Conservation (phyloP, 2,329 filamentous ascomycete species). For the Colletotrichum sp. region DNA sequence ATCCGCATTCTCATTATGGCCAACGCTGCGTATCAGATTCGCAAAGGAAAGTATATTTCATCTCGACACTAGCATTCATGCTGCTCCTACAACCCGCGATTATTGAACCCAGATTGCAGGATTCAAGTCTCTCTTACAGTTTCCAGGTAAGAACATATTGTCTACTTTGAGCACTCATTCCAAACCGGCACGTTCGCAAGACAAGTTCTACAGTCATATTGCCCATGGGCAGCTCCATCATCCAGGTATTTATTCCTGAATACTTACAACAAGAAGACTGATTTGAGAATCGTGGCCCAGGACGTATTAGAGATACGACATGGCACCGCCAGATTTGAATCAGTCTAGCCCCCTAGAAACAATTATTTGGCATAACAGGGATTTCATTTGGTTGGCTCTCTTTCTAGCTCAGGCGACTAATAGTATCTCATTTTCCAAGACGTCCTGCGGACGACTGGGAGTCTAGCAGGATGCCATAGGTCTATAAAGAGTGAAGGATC, state of each 20-base stretch:
- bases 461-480: neutral
- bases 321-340: fast-evolving
- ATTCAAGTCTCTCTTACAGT: neutral
- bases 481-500: too few species aligned
- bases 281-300: neutral
- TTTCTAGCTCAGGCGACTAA: neutral
- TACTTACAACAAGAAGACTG: neutral
- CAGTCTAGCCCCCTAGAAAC: too few species aligned
- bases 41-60: too few species aligned
- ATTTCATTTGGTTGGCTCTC: neutral
- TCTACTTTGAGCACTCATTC: too few species aligned
- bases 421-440: neutral
- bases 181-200: too few species aligned
- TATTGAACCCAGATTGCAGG: fast-evolving
- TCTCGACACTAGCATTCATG: fast-evolving
- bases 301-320: fast-evolving
- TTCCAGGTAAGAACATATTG: neutral
- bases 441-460: neutral
- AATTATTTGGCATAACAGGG: too few species aligned
- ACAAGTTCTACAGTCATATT: neutral
- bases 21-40: neutral
- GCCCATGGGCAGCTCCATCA: neutral
- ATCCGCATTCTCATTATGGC: fast-evolving
- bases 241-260: fast-evolving
- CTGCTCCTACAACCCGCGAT: fast-evolving